These are phyloP conservation scores for Starmerella floris DNA, from an alignment of 805 yeast species.

Conservation along the genomic window DNA sequence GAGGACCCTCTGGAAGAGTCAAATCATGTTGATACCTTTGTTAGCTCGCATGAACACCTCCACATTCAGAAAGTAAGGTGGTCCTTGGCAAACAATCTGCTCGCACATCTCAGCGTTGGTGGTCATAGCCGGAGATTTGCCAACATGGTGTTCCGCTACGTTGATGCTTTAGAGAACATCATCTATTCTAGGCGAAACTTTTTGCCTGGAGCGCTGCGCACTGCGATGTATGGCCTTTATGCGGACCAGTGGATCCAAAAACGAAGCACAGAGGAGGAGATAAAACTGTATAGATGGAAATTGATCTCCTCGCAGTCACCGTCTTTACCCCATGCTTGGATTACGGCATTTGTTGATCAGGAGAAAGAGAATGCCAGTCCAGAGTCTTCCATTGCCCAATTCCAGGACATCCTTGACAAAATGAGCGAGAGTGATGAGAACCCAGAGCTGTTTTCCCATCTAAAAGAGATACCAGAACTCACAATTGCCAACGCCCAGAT, in stretches of 20 bases:
- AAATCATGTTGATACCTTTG: background rate
- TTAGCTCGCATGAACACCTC: background rate
- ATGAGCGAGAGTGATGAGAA: background rate
- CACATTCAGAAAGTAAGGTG: conserved; percentile 15
- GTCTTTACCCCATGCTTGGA: conserved; percentile 12
- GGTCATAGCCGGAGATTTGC: conserved; percentile 3
- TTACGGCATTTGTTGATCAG: conserved; percentile 14
- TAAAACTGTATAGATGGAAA: conserved; percentile 10
- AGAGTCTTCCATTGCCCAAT: conserved; percentile 22
- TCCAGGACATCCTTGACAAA: conserved; percentile 20
- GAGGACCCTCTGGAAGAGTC: conserved; percentile 2
- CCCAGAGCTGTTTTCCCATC: conserved; percentile 2
- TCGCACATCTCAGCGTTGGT: conserved; percentile 1
- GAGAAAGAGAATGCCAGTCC: conserved; percentile 9
- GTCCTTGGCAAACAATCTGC: conserved; percentile 4
- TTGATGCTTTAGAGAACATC: conserved; percentile 9
- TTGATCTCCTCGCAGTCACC: conserved; percentile 1
- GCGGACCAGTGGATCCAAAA: conserved; percentile 13
- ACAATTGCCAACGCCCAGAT: conserved; percentile 39
- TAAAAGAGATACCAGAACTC: conserved; percentile 15
- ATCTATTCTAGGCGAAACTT: conserved; percentile 11
- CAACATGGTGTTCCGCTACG: background rate
- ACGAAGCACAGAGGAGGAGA: background rate
- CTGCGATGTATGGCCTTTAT: conserved; percentile 11
- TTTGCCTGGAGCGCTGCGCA: background rate